phyloP scores from a whole-genome alignment of 2,329 filamentous ascomycete genomes.

The Samsoniella hepiali region DNA sequence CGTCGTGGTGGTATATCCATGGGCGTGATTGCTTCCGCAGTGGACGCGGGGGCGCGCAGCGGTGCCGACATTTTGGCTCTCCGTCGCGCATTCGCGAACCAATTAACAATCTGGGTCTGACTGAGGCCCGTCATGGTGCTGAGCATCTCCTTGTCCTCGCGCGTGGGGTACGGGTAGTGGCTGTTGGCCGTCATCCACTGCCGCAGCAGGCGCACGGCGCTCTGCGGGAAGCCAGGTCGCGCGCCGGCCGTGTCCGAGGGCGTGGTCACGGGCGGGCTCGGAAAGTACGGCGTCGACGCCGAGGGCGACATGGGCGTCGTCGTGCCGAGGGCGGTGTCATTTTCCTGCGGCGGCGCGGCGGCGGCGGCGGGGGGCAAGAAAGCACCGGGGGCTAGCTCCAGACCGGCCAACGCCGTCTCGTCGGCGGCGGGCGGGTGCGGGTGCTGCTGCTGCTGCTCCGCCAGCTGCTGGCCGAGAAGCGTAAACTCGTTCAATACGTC shows the following conservation, averaged over 20 bases:
- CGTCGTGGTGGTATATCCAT: conserved; percentile 54
- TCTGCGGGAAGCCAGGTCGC: conserved; percentile 53
- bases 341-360: neutral
- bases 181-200: conserved; percentile 74
- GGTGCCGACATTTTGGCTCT: conserved; percentile 67
- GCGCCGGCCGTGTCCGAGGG: conserved; percentile 11
- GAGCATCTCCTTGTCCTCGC: conserved; percentile 74
- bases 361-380: too few species aligned
- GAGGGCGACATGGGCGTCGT: neutral
- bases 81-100: conserved; percentile 81
- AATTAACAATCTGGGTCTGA: conserved; percentile 77
- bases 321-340: neutral
- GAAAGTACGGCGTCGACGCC: neutral
- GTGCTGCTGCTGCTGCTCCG: neutral
- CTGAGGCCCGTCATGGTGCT: conserved; percentile 71
- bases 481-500: conserved; percentile 14
- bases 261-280: neutral
- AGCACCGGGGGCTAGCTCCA: neutral
- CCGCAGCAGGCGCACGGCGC: conserved; percentile 72
- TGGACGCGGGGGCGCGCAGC: conserved; percentile 55
- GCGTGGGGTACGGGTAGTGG: conserved; percentile 77
- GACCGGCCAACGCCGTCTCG: neutral
- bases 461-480: conserved; percentile 5
- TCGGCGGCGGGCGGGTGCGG: neutral
- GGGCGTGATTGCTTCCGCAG: conserved; percentile 24